Evolutionary conservation across 371 early-diverging fungal genomes (phyloP).

Genomic region (Mortierella sp.): DNA sequence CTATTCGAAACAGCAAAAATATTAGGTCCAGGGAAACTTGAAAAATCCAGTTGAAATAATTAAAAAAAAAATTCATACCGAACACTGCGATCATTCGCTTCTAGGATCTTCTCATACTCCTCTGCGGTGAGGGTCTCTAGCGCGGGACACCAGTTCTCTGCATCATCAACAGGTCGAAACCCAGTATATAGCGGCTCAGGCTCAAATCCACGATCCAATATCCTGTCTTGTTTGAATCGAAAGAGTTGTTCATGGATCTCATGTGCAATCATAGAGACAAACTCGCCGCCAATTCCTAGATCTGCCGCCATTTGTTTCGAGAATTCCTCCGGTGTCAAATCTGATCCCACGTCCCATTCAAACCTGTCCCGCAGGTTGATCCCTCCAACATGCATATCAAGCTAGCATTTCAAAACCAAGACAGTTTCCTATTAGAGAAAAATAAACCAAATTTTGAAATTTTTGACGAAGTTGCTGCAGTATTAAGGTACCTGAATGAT

Average conservation of each 20-base stretch:
- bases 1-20: conserved; percentile 30
- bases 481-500: conserved; percentile 49
- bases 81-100: conserved; percentile 86
- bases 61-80: conserved; percentile 60
- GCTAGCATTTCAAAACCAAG: conserved; percentile 50
- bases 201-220: conserved; percentile 61
- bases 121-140: conserved; percentile 84
- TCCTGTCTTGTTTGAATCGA: conserved; percentile 74
- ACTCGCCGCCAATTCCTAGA: conserved; percentile 93
- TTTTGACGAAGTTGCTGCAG: no score
- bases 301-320: conserved; percentile 84
- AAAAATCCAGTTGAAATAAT: not conserved
- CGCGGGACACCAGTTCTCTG: conserved; percentile 85
- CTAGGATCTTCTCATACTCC: conserved; percentile 83
- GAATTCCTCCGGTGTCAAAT: conserved; percentile 89
- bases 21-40: conserved; percentile 9
- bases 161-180: conserved; percentile 76
- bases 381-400: conserved; percentile 90
- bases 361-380: conserved; percentile 90
- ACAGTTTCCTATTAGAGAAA: not conserved
- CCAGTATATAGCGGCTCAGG: conserved; percentile 64
- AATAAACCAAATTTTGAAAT: no score
- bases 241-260: conserved; percentile 91
- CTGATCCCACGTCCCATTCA: conserved; percentile 89
- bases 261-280: conserved; percentile 87